A percentile compares a stretch with the other conserved stretches of the same genome.
These are phyloP conservation scores for Thraustotheca clavata DNA, from an alignment of 352 stramenopile species.

Conservation along the genomic window DNA sequence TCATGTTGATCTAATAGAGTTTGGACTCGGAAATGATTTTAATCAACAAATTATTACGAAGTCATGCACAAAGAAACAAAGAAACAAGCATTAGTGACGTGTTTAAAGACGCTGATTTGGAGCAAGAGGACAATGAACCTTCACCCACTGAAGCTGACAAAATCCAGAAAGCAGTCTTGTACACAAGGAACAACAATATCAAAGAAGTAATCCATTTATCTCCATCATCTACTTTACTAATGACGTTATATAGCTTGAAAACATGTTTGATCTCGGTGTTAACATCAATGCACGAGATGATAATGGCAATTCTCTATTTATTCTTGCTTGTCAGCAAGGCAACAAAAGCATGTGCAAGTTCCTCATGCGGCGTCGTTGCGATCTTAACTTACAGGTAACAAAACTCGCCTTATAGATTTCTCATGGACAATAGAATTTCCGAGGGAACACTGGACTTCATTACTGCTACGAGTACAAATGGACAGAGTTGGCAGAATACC, in stretches of 20 bases:
- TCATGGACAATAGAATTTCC: conserved; percentile 72
- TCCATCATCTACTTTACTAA: not conserved
- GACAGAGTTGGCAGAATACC: conserved; percentile 86
- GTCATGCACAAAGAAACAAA: not conserved
- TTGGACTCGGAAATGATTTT: conserved; percentile 4
- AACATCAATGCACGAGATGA: conserved; percentile 88
- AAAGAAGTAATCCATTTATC: conserved; percentile 36
- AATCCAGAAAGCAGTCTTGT: conserved; percentile 46
- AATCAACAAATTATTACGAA: conserved; percentile 15
- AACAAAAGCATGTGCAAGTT: conserved; percentile 95
- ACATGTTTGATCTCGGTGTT: conserved; percentile 82
- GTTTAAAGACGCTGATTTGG: not conserved
- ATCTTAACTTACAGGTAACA: conserved; percentile 86
- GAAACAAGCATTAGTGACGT: conserved; percentile 8
- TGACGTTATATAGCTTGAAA: conserved; percentile 64
- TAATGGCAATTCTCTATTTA: conserved; percentile 93
- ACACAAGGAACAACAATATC: conserved; percentile 72
- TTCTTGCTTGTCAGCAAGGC: conserved; percentile 91
- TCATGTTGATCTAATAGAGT: not conserved
- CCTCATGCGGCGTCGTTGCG: conserved; percentile 84
- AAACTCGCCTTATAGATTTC: not conserved
- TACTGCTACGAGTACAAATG: conserved; percentile 94
- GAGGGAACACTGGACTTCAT: conserved; percentile 93
- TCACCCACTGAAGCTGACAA: conserved; percentile 9
- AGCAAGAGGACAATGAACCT: not conserved